Evolutionary conservation across 1,284 basidiomycete species (phyloP).

Genomic region (Fomitopsis palustris): DNA sequence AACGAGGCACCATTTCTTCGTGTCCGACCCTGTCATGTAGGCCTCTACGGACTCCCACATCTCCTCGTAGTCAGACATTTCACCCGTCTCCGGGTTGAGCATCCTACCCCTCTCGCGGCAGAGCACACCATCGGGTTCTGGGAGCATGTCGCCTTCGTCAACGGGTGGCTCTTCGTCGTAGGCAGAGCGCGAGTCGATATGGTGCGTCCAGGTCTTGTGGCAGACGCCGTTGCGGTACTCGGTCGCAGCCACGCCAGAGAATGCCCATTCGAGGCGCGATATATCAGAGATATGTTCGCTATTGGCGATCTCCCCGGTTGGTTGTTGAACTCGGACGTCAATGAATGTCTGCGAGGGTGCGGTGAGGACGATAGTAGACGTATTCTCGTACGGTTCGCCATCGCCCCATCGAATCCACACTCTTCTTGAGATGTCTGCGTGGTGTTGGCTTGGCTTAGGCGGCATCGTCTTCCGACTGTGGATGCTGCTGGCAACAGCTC

Average conservation of each 20-base stretch:
- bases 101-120: not conserved
- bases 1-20: not conserved
- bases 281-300: not conserved
- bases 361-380: not conserved
- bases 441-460: not conserved
- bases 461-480: not conserved
- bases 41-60: not conserved
- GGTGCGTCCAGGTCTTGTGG: not conserved
- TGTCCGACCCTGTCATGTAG: not conserved
- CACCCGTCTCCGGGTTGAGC: not conserved
- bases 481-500: no score
- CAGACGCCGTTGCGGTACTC: not conserved
- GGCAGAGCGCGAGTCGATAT: not conserved
- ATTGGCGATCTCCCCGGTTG: not conserved
- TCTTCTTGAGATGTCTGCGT: not conserved
- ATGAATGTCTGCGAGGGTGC: not conserved
- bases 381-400: not conserved
- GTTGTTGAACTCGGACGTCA: not conserved
- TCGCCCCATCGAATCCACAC: constrained; percentile 1
- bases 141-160: not conserved
- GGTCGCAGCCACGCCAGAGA: not conserved
- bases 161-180: not conserved
- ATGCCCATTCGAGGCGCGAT: not conserved
- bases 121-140: not conserved
- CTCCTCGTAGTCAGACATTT: not conserved